A percentile compares a stretch with the other conserved stretches of the same genome.
These are phyloP conservation scores for Amanita inopinata DNA, from an alignment of 768 basidiomycete genomes.

Conservation along the genomic window DNA sequence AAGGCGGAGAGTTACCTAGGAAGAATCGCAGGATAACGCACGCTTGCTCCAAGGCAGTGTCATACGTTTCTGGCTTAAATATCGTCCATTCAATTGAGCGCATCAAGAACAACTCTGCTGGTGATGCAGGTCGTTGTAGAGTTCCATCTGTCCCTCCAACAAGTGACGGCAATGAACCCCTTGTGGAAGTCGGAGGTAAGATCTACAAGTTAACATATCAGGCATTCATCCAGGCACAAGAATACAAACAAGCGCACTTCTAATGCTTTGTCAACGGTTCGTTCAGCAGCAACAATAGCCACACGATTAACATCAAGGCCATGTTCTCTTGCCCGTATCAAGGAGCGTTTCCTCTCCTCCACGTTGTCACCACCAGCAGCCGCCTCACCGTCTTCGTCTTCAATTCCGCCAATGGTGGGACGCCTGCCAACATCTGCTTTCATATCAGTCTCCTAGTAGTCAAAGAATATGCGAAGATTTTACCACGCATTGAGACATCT, in stretches of 20 bases:
- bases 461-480: background rate
- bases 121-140: constrained; percentile 44
- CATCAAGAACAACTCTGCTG: constrained; percentile 56
- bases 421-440: too few relatives aligned
- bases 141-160: constrained; percentile 20
- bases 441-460: too few relatives aligned
- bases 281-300: constrained; percentile 71
- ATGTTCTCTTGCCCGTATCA: constrained; percentile 72
- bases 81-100: constrained; percentile 93
- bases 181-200: constrained; percentile 33
- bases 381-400: background rate
- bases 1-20: constrained; percentile 46
- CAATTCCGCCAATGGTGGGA: background rate
- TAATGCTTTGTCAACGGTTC: constrained; percentile 64
- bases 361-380: constrained; percentile 25
- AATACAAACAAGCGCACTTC: constrained; percentile 27
- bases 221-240: constrained; percentile 6
- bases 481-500: background rate
- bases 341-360: constrained; percentile 55
- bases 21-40: constrained; percentile 87
- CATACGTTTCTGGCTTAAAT: constrained; percentile 61
- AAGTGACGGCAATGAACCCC: constrained; percentile 53
- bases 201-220: constrained; percentile 25
- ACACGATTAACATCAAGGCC: constrained; percentile 78
- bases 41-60: constrained; percentile 74